Percentiles rank a stretch among this genome's conserved stretches.
These are phyloP conservation scores for Penicillium sp. DNA, from an alignment of 2,329 filamentous ascomycete genomes.

Conservation along the genomic window DNA sequence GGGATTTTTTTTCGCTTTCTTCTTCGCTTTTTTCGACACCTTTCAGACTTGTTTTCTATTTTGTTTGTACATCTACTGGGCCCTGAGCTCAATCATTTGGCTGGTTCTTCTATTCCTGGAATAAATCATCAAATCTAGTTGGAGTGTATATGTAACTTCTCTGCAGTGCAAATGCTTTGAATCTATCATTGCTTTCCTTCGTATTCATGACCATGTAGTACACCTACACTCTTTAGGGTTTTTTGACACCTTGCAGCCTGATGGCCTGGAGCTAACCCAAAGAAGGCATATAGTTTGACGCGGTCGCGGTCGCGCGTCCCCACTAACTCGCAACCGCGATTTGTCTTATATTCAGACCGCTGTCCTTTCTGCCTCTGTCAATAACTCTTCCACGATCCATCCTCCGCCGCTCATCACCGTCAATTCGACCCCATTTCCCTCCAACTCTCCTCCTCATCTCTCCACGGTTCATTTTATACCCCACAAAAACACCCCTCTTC, in stretches of 20 bases:
- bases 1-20: conserved; percentile 16
- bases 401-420: conserved; percentile 11
- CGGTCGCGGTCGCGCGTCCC: conserved; percentile 35
- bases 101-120: background rate
- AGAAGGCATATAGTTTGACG: conserved; percentile 36
- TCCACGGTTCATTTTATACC: conserved; percentile 3
- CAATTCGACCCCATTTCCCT: conserved; percentile 6
- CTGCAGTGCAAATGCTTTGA: background rate
- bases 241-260: conserved; percentile 24
- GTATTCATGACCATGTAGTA: too few species aligned
- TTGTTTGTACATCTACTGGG: background rate
- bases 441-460: background rate
- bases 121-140: background rate
- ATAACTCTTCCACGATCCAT: conserved; percentile 16
- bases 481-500: conserved; percentile 22
- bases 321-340: conserved; percentile 35
- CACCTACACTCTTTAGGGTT: too few species aligned
- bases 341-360: conserved; percentile 29
- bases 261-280: conserved; percentile 28
- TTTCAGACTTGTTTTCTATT: background rate
- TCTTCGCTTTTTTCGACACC: background rate
- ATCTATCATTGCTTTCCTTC: too few species aligned
- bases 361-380: conserved; percentile 21
- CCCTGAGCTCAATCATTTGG: background rate
- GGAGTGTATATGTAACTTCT: background rate